Evolutionary conservation across 2,329 filamentous ascomycete genomes (phyloP).

Genomic region (Monosporascus cannonballus): DNA sequence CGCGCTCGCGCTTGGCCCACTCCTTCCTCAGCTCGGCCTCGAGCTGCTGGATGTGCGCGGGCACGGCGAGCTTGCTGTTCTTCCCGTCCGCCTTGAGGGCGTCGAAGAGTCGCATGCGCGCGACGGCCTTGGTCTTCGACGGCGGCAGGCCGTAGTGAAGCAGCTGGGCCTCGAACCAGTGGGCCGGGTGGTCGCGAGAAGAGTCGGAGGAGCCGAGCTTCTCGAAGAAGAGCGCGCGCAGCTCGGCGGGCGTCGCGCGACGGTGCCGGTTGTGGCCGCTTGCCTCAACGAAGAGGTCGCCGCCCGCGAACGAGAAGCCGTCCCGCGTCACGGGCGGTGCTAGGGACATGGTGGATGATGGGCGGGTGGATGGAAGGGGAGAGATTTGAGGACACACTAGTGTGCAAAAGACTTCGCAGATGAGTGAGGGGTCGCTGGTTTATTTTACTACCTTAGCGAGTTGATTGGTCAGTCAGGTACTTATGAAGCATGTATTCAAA

Average conservation of each 20-base stretch:
- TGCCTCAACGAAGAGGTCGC: slow-evolving; percentile 38
- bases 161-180: slow-evolving; percentile 59
- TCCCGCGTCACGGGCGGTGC: slow-evolving; percentile 25
- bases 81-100: slow-evolving; percentile 40
- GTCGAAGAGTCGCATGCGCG: slow-evolving; percentile 53
- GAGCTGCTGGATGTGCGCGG: slow-evolving; percentile 38
- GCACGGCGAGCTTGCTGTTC: slow-evolving; percentile 35
- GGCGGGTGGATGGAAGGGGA: neutral
- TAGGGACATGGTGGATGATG: slow-evolving; percentile 16
- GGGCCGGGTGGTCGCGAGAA: slow-evolving; percentile 44
- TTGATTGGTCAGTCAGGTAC: neutral
- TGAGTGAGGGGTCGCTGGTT: too few species aligned
- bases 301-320: slow-evolving; percentile 35
- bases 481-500: neutral
- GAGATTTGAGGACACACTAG: neutral
- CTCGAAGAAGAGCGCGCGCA: slow-evolving; percentile 34
- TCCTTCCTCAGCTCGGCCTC: slow-evolving; percentile 53
- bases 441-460: too few species aligned
- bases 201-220: slow-evolving; percentile 31
- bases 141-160: slow-evolving; percentile 54
- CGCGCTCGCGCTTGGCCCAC: slow-evolving; percentile 44
- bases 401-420: neutral
- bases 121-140: slow-evolving; percentile 51
- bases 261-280: slow-evolving; percentile 38
- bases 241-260: slow-evolving; percentile 36